Conservation (phyloP, 805 yeast genomes). For the Kuraishia hungarica region DNA sequence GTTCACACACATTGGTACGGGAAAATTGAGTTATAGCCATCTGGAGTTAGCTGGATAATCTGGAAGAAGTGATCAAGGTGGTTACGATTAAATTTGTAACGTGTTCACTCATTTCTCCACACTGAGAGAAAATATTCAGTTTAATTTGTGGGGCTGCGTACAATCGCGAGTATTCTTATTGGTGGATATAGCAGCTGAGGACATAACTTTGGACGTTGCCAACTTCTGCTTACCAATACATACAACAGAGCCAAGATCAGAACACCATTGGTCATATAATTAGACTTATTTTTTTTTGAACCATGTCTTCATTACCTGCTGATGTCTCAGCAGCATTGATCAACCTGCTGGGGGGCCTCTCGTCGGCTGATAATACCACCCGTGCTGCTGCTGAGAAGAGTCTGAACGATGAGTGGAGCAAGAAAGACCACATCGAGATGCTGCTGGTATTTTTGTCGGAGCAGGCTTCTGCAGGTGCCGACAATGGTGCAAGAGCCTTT, state of each 20-base stretch:
- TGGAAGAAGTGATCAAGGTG: neutral
- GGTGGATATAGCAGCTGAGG: neutral
- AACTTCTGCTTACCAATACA: neutral
- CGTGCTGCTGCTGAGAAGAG: slow-evolving; percentile 71
- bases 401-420: slow-evolving; percentile 72
- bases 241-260: neutral
- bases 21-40: neutral
- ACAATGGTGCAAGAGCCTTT: slow-evolving; percentile 55
- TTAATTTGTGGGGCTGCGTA: neutral
- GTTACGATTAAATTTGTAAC: neutral
- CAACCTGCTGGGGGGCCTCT: slow-evolving; percentile 54
- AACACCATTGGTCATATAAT: neutral
- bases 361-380: slow-evolving; percentile 67
- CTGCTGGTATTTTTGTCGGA: slow-evolving; percentile 74
- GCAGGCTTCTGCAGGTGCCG: slow-evolving; percentile 59
- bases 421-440: slow-evolving; percentile 54
- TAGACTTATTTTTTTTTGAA: slow-evolving; percentile 2
- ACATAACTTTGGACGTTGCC: neutral
- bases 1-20: neutral
- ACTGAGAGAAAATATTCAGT: neutral
- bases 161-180: neutral
- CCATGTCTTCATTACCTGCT: slow-evolving; percentile 45
- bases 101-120: neutral
- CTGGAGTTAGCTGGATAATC: neutral
- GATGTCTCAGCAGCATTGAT: slow-evolving; percentile 48